Conservation (phyloP, 78 protist genomes). For the Protostelium mycophagum region DNA sequence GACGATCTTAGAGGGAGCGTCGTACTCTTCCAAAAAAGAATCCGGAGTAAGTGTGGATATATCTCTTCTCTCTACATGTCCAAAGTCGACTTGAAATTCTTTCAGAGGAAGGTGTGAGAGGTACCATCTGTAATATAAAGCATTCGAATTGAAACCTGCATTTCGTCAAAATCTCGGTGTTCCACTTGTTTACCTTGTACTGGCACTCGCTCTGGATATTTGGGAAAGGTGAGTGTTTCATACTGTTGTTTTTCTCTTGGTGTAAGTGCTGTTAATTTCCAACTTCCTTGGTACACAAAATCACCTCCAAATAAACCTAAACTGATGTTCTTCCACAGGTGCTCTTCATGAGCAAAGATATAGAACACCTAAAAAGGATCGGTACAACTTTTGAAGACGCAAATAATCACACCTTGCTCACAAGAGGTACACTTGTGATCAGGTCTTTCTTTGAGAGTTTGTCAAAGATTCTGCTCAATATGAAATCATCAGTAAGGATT, state of each 20-base stretch:
- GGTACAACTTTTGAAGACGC: conserved; percentile 7
- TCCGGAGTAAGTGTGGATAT: not conserved
- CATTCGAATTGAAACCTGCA: not conserved
- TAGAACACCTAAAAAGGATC: conserved; percentile 16
- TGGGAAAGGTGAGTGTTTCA: conserved; percentile 6
- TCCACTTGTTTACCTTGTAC: not conserved
- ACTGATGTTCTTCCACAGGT: conserved; percentile 35
- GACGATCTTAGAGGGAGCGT: not conserved
- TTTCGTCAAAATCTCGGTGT: not conserved
- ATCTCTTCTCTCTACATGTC: not conserved
- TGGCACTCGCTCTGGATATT: conserved; percentile 2
- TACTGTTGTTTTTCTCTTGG: not conserved
- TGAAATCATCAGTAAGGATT: conserved; percentile 17
- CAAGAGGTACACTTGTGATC: not conserved
- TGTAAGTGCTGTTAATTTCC: conserved; percentile 29
- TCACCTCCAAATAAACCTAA: conserved; percentile 3
- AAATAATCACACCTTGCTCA: not conserved
- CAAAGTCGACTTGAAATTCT: not conserved
- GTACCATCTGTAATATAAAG: not conserved
- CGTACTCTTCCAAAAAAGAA: not conserved
- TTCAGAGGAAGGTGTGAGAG: not conserved
- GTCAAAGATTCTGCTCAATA: conserved; percentile 12
- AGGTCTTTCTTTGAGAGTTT: conserved; percentile 14
- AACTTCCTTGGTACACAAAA: not conserved
- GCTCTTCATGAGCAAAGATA: conserved; percentile 31